These are phyloP conservation scores for Trametes coccinea DNA, from an alignment of 768 basidiomycete genomes.

Conservation along the genomic window DNA sequence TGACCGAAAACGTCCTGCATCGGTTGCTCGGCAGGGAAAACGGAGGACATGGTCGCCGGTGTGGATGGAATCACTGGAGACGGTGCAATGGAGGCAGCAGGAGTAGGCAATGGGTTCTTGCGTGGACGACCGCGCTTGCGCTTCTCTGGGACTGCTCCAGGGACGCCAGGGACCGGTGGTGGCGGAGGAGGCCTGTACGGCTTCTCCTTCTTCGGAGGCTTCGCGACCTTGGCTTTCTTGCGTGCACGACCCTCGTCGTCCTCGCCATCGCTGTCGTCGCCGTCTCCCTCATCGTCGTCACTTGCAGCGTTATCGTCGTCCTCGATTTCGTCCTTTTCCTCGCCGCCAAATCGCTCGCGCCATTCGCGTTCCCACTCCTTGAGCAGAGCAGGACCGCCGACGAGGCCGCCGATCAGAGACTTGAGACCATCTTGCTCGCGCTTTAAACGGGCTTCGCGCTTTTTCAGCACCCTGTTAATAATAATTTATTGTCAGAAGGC, in stretches of 20 bases:
- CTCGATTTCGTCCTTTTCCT: constrained; percentile 63
- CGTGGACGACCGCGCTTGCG: constrained; percentile 83
- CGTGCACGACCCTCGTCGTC: constrained; percentile 51
- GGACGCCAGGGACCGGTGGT: constrained; percentile 34
- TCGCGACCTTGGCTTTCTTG: constrained; percentile 59
- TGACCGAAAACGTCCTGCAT: constrained; percentile 22
- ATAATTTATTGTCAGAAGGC: not conserved
- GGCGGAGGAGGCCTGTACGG: constrained; percentile 34
- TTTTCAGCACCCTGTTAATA: constrained; percentile 66
- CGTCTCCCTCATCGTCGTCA: constrained; percentile 53
- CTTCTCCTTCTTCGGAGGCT: constrained; percentile 47
- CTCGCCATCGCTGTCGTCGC: constrained; percentile 45
- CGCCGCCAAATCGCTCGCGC: constrained; percentile 71
- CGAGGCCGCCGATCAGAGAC: constrained; percentile 65
- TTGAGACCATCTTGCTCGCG: constrained; percentile 78
- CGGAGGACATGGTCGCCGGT: constrained; percentile 17
- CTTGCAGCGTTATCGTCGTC: constrained; percentile 43
- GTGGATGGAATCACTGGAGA: constrained; percentile 17
- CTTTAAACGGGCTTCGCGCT: constrained; percentile 67
- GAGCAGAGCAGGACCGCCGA: constrained; percentile 70
- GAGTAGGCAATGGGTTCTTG: constrained; percentile 55
- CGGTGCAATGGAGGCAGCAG: constrained; percentile 19
- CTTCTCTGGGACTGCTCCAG: constrained; percentile 60
- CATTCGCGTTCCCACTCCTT: constrained; percentile 78
- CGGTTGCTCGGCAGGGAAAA: constrained; percentile 20